Base-by-base conservation (phyloP, 371 early-diverging fungal species). In the Mucor saturninus region DNA sequence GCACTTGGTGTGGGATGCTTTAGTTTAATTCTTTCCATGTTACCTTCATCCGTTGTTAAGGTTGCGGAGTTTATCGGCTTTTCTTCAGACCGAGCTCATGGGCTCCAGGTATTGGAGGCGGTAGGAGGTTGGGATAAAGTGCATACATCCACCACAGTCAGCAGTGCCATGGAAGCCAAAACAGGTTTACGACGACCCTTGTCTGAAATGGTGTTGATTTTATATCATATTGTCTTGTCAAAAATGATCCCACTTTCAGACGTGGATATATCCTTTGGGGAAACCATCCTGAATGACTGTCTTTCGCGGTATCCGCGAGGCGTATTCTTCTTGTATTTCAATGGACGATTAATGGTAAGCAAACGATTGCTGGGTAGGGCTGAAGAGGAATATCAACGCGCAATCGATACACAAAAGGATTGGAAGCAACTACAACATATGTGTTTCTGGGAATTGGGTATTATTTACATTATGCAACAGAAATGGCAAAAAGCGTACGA, bases 371-470 rank as follows among this genome's bases (percentile, higher is more conserved):
- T 89, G 6, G 75, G 74, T 5, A 66, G 72, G 9, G 88, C 92
- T 8, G 80, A 83, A 31, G 67, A 40, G 15, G 76, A 75, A 30
- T 89, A 86, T 56, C 51, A 67, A 21, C 46, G 58, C 26, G 76
- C 86, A 2, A 79, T 86, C 14, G 66, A 67, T 5, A 71, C 72
- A 38, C 84, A 71, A 60, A 73, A 73, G 29, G 89, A 90, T n/a
- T 93, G 91, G 93, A 77, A 81, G 28, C 91, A 91, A 69, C 74
- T 93, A 52, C 83, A 84, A 46, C 91, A 93, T 56, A 81, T 91
- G 61, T 89, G 91, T 30, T 86, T 86, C 63, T 93, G 93, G 93
- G 92, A 92, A 56, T 64, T 87, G 14, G 88, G 84, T 1, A 49
- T 80, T 0, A 80, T 81, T 38, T 72, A 77, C 52, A 67, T 78